Base-by-base conservation (phyloP, 2,329 filamentous ascomycete species). In the Colletotrichum lentis region DNA sequence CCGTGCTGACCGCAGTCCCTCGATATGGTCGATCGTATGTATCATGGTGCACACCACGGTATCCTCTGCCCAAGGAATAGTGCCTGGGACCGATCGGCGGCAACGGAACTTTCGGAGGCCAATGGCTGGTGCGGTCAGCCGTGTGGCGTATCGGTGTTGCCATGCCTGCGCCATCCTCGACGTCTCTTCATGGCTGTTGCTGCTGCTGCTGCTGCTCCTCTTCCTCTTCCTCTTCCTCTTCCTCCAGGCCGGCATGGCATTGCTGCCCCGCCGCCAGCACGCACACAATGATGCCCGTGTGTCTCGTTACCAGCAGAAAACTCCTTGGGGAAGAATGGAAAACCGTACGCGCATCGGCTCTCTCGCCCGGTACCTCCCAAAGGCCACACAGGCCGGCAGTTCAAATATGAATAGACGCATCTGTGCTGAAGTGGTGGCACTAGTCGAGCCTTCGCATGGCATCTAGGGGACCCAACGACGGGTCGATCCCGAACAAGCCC, bases 31-130 rank as follows among this genome's bases (percentile, higher is more conserved):
- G 10, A 14, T 11, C 27, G 10, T 20, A 24, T 4, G 4, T 24
- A 4, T 18, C 22, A 50, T 31, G 22, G 47, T 50, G n/a, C 12
- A 3, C 43, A 22, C 24, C 24, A 41, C 16, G 31, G 20, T 18
- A 41, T 35, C n/a, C 27, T 20, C 44, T 49, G 44, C 31, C 53
- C 65, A 60, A 68, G 49, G 27, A 65, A 55, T 37, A n/a, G 65
- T 68, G 50, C 65, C 65, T 68, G 65, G 20, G 11, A 68, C 55
- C 61, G 47, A 68, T 65, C 65, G 54, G 55, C 62, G 44, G 53
- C 35, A 46, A 44, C 35, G 39, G 53, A 58, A 49, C 31, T 41
- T 46, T 43, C 59, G 59, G 50, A 49, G 44, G 59, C 56, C 39
- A 58, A 35, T 20, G 43, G 43, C 20, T 54, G 50, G 50, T 20